A percentile compares a stretch with the other conserved stretches of the same genome.
These are phyloP conservation scores for Polyporus arcularius DNA, from an alignment of 768 basidiomycete genomes.

Conservation along the genomic window DNA sequence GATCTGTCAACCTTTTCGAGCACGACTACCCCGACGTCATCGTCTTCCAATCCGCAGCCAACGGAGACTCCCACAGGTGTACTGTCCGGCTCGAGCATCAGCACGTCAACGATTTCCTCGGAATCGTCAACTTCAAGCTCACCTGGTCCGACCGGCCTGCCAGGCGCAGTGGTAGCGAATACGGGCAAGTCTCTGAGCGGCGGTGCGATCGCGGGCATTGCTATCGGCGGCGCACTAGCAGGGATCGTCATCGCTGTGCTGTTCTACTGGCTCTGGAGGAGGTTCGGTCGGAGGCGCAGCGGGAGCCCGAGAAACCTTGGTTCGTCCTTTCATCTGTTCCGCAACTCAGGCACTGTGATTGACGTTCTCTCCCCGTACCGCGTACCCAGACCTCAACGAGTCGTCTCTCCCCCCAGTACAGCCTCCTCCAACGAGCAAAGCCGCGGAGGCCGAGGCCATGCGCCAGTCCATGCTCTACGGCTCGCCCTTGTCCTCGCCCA, in stretches of 20 bases:
- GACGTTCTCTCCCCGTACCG: no score
- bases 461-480: not conserved
- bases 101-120: not conserved
- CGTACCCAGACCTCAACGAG: not conserved
- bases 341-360: no score
- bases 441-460: not conserved
- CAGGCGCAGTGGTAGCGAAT: not conserved
- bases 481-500: not conserved
- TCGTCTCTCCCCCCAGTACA: not conserved
- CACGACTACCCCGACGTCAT: no score
- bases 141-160: not conserved
- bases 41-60: no score
- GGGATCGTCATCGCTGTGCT: not conserved
- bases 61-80: no score
- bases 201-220: not conserved
- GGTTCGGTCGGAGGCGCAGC: not conserved
- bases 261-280: not conserved
- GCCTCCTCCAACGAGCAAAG: not conserved
- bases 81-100: not conserved
- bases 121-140: not conserved
- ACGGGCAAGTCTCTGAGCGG: not conserved
- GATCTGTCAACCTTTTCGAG: no score
- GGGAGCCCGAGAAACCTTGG: not conserved
- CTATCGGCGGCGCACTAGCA: not conserved
- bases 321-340: not conserved